Evolutionary conservation across 2,329 filamentous ascomycete genomes (phyloP), one percentile per base, ranked within the genome.

Genomic region (Achaetomium macrosporum): DNA sequence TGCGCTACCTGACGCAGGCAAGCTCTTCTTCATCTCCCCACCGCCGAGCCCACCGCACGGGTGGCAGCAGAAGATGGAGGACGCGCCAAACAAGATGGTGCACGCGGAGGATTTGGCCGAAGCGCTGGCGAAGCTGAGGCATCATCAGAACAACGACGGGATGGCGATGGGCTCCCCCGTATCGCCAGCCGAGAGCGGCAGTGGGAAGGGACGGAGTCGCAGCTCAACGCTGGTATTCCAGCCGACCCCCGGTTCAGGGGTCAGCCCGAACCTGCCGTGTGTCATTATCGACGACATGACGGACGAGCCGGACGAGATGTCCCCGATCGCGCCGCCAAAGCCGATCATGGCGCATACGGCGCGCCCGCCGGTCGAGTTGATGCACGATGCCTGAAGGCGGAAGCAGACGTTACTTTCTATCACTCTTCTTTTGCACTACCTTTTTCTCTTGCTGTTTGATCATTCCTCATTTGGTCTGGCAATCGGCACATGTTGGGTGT

Each of bases 1-100:
- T 10, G 76, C 78, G n/a, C 77, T 86, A 0, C 83, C 84, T 52
- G 83, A 86, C 58, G 81, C 82, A 48, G 83, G 83, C 64, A 86
- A 85, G 73, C 76, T 85, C 50, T 87, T 87, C 74, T 87, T 87
- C 73, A 87, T 87, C 68, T 84, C 80, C 47, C 84, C 84, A 29
- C 84, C 84, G 9, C 83, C 84, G 5, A 82, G 76, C 53, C 83
- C 84, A 40, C 84, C 84, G 2, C 82, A 84, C 62, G 83, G 81
- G 61, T 87, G 84, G 84, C 79, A 85, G 71, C 77, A 83, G 70
- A 76, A 76, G 59, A 71, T 85, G 43, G 84, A 87, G 68, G 83
- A 83, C 59, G 83, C 83, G 5, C 84, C 84, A 53, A 87, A 87
- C 68, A 85, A 84, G 70, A 75, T 78, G 63, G 82, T 87, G 25